Conservation (phyloP, 169 alveolate genomes). For the Besnoitia besnoiti region DNA sequence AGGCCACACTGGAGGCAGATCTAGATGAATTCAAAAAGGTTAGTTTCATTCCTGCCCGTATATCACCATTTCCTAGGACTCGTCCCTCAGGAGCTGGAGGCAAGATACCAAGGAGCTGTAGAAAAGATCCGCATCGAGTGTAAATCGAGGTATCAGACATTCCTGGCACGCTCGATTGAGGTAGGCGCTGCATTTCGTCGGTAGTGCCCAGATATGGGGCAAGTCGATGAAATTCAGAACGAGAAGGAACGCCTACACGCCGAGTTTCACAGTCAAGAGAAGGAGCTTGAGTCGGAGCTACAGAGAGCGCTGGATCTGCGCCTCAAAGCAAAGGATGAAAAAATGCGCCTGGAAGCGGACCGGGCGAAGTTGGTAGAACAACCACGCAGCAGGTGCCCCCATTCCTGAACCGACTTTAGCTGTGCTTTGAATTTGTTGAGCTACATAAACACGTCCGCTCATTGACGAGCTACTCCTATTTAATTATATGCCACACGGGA, state of each 20-base stretch:
- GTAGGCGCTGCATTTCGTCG: not conserved
- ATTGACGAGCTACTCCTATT: no score
- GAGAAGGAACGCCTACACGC: slow-evolving; percentile 14
- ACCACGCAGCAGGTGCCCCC: no score
- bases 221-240: not conserved
- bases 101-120: slow-evolving; percentile 12
- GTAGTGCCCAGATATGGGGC: not conserved
- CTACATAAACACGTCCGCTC: no score
- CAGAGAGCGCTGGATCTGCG: not conserved
- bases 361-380: not conserved
- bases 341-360: not conserved
- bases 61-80: not conserved
- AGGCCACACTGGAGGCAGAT: slow-evolving; percentile 23
- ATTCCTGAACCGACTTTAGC: no score
- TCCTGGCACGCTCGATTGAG: slow-evolving; percentile 25
- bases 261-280: not conserved
- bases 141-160: not conserved
- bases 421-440: no score
- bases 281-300: not conserved
- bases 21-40: slow-evolving; percentile 23
- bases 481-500: no score
- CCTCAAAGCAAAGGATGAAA: not conserved
- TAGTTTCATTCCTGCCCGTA: no score
- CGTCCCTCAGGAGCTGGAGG: slow-evolving; percentile 6
- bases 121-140: not conserved